A percentile compares a stretch with the other conserved stretches of the same genome.
Conservation (phyloP, 768 basidiomycete genomes). For the Macrolepiota dolichaula region DNA sequence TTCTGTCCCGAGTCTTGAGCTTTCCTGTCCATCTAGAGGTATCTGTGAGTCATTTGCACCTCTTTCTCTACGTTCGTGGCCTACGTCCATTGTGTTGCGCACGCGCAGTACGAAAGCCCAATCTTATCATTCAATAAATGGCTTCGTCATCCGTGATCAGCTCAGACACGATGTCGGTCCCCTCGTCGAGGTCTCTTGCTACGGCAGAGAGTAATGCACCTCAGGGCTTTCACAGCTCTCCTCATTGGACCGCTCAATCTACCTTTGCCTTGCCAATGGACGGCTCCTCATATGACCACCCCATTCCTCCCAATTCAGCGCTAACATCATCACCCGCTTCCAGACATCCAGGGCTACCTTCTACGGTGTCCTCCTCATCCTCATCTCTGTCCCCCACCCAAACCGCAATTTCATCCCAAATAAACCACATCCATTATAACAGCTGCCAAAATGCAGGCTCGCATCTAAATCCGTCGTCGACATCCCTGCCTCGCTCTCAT, state of each 20-base stretch:
- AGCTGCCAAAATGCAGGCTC: constrained; percentile 44
- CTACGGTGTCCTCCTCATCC: constrained; percentile 43
- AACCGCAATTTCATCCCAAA: constrained; percentile 50
- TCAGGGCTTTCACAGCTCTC: constrained; percentile 18
- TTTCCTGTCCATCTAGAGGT: background rate
- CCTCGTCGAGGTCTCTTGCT: constrained; percentile 20
- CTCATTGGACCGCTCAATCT: constrained; percentile 18
- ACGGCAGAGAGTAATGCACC: constrained; percentile 17
- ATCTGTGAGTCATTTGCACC: constrained; percentile 32
- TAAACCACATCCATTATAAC: constrained; percentile 25
- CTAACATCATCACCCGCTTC: constrained; percentile 50
- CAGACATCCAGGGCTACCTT: constrained; percentile 51
- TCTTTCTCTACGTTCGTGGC: constrained; percentile 20
- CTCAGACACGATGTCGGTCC: constrained; percentile 16
- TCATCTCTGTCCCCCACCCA: constrained; percentile 22
- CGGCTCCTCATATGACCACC: constrained; percentile 17
- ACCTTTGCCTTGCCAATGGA: constrained; percentile 14
- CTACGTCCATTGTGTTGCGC: constrained; percentile 24
- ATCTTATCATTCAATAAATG: constrained; percentile 18
- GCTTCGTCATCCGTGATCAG: constrained; percentile 16
- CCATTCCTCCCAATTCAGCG: constrained; percentile 36
- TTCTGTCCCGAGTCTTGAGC: background rate
- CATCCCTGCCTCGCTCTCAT: constrained; percentile 32
- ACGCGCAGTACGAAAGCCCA: constrained; percentile 14
- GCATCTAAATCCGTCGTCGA: constrained; percentile 40